Conservation (phyloP, 108 stramenopile genomes). For the Cyclostephanos tholiformis region DNA sequence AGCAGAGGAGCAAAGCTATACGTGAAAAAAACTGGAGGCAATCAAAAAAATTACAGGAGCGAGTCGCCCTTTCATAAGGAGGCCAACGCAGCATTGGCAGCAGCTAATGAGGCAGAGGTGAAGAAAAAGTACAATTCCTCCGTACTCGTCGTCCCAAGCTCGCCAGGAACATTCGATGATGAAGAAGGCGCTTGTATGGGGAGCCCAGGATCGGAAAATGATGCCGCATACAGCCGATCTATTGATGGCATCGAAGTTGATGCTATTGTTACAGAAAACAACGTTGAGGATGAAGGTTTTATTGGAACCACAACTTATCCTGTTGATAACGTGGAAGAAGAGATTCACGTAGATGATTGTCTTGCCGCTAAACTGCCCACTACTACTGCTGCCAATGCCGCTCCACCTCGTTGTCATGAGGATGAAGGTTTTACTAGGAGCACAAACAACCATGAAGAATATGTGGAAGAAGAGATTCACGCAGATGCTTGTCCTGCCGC, state of each 20-base stretch:
- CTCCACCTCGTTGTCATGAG: neutral
- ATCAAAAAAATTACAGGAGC: neutral
- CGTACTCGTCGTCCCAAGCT: neutral
- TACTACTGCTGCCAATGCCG: neutral
- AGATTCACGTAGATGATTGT: neutral
- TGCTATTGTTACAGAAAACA: neutral
- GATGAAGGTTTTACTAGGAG: no score
- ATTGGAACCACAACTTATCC: neutral
- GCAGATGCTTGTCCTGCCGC: neutral
- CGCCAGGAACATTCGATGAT: neutral
- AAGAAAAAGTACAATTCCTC: neutral
- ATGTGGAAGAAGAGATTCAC: neutral
- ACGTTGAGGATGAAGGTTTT: neutral
- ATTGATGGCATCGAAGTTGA: neutral
- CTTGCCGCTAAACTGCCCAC: neutral
- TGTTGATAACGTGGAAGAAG: neutral
- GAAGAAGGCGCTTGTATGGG: neutral
- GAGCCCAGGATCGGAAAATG: neutral
- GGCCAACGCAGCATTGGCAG: neutral
- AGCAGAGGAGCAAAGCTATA: neutral
- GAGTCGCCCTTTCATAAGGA: neutral
- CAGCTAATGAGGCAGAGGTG: neutral
- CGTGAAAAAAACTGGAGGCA: neutral
- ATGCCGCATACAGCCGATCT: neutral
- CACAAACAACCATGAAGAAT: neutral